Evolutionary conservation across 2,329 filamentous ascomycete species (phyloP).

Genomic region (Xylaria hypoxylon): DNA sequence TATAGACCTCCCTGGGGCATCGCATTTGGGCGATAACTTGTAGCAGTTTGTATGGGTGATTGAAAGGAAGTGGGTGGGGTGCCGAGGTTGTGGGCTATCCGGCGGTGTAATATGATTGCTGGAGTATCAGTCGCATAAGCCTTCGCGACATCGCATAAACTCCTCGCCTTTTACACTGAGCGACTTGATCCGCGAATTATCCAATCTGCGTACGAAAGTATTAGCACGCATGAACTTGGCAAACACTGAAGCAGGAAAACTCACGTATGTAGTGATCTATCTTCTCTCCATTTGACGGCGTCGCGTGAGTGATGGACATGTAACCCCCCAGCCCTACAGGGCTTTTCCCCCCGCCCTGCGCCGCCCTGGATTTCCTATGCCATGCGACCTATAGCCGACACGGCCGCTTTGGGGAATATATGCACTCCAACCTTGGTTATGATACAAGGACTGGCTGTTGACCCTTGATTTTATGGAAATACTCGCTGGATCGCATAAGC

Average conservation of each 20-base stretch:
- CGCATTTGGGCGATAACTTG: background rate
- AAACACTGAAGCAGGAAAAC: background rate
- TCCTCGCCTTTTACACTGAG: too few relatives aligned
- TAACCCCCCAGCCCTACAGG: constrained; percentile 7
- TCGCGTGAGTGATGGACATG: background rate
- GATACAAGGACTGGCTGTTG: constrained; percentile 3
- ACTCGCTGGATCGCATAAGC: constrained; percentile 6
- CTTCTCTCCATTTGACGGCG: background rate
- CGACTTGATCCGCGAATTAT: too few relatives aligned
- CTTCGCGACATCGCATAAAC: too few relatives aligned
- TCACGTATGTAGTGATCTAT: too few relatives aligned
- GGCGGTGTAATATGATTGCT: background rate
- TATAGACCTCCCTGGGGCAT: background rate
- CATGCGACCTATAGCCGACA: background rate
- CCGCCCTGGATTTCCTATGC: background rate
- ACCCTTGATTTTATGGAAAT: background rate
- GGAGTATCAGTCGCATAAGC: background rate
- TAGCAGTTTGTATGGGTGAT: background rate
- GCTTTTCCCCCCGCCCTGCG: background rate
- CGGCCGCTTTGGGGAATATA: background rate
- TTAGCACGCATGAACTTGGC: too few relatives aligned
- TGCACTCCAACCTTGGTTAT: background rate
- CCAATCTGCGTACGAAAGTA: too few relatives aligned
- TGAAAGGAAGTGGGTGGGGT: background rate
- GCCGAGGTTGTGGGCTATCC: background rate